These are phyloP conservation scores for Mariannaea sp. DNA, from an alignment of 2,329 filamentous ascomycete genomes.

Conservation along the genomic window DNA sequence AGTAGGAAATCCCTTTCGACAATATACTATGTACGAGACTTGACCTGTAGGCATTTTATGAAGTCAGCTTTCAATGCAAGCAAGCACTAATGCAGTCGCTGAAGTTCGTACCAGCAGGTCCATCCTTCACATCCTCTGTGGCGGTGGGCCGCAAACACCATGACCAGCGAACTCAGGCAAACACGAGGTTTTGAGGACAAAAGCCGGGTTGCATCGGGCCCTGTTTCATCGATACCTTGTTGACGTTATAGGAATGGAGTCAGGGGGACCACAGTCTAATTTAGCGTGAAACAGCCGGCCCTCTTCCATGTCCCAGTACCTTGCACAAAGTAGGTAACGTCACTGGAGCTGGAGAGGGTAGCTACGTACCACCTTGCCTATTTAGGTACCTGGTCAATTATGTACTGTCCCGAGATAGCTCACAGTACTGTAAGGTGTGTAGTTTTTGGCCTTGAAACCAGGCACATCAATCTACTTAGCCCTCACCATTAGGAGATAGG, in stretches of 20 bases:
- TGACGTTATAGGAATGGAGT: conserved; percentile 5
- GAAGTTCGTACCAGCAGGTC: background rate
- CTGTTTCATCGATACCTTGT: conserved; percentile 20
- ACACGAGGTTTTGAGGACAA: background rate
- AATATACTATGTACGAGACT: background rate
- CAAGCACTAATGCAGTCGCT: background rate
- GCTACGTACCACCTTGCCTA: too few relatives aligned
- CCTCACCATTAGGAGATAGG: too few relatives aligned
- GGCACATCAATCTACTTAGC: too few relatives aligned
- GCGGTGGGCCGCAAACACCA: background rate
- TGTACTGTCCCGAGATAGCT: too few relatives aligned
- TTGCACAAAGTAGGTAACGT: background rate
- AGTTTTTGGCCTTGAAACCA: too few relatives aligned
- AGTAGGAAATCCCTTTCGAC: background rate
- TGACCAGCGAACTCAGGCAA: background rate
- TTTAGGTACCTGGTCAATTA: too few relatives aligned
- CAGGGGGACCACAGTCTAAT: conserved; percentile 13
- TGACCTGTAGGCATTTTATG: background rate
- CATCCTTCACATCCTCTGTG: background rate
- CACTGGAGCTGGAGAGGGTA: too few relatives aligned
- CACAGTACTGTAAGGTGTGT: too few relatives aligned
- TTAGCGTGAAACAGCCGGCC: conserved; percentile 31
- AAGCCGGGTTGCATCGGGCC: background rate
- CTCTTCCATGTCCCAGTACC: background rate
- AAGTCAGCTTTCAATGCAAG: background rate